Base-by-base conservation (phyloP, 176 grass and related monocot genomes). In the Cenchrus purpureus region DNA sequence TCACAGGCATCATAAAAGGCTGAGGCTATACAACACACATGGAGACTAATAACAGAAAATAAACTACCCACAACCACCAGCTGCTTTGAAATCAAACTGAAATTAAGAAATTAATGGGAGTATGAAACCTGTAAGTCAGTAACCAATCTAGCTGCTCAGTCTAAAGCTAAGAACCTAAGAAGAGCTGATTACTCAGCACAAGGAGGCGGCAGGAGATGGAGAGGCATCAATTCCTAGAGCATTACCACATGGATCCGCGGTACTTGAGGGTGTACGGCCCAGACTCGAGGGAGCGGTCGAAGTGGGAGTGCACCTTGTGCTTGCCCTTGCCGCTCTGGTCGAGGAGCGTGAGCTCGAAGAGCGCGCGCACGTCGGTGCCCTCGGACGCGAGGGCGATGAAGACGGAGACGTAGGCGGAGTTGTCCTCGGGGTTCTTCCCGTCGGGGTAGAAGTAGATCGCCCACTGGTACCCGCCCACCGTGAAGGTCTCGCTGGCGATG, bases 241-340 rank as follows among this genome's bases (percentile, higher is more conserved):
- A 79, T 86, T 98, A 98, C 96, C 96, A 98, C 96, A 98, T 98
- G 93, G 89, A 94, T 52, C 93, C 89, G 8, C 96, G 89, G 86
- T 95, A 95, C 83, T 94, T 95, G 80, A 98, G 89, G 3, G 93
- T 95, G 87, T 98, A 98, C 0, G 93, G 95, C 0, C 93, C 95
- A 12, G 91, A 91, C 85, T 95, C 95, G 50, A 95, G 87, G 52
- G 93, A 88, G 3, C 95, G 87, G 45, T 95, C 95, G 74, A 95
- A 98, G 87, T 95, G 91, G 63, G 91, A 95, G 87, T 94, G 93
- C 20, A 94, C 93, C 89, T 95, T 95, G 87, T 95, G 87, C 87
- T 95, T 95, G 43, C 77, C 91, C 85, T 89, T 91, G 45, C 91
- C 87, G 82, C 93, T 95, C 96, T 95, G 96, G 85, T 98, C 96